Percentiles rank a stretch among this genome's conserved stretches.
phyloP scores from a whole-genome alignment of 441 rosid species.

The Erodium moschatum region DNA sequence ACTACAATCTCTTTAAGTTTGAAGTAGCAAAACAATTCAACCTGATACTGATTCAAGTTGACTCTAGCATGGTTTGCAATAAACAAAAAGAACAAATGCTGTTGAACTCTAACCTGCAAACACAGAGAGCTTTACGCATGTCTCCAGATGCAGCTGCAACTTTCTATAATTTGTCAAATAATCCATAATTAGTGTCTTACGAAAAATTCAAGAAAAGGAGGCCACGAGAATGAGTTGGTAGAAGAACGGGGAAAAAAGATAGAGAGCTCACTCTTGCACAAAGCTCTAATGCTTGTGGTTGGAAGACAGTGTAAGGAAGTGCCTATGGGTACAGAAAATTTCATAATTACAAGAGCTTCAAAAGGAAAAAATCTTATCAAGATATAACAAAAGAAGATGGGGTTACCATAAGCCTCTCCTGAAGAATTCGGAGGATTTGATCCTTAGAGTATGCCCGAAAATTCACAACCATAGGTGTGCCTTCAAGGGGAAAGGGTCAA shows the following conservation, averaged over 20 bases:
- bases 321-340: constrained; percentile 27
- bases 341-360: neutral
- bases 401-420: constrained; percentile 72
- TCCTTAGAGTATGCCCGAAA: constrained; percentile 73
- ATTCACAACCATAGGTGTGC: constrained; percentile 72
- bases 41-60: neutral
- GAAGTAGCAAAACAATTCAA: too few relatives aligned
- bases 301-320: constrained; percentile 52
- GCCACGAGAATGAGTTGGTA: neutral
- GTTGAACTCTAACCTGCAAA: constrained; percentile 55
- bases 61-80: neutral
- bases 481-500: constrained; percentile 25
- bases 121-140: constrained; percentile 81
- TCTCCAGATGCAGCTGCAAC: constrained; percentile 93
- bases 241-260: neutral
- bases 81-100: neutral
- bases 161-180: constrained; percentile 42
- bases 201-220: neutral
- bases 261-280: constrained; percentile 75
- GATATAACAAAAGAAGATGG: neutral
- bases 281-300: constrained; percentile 77
- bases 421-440: constrained; percentile 62
- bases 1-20: neutral
- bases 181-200: constrained; percentile 13
- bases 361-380: neutral